Evolutionary conservation across 2,329 filamentous ascomycete species (phyloP), one percentile per base, ranked within the genome.

Genomic region (Diaporthe sp.): DNA sequence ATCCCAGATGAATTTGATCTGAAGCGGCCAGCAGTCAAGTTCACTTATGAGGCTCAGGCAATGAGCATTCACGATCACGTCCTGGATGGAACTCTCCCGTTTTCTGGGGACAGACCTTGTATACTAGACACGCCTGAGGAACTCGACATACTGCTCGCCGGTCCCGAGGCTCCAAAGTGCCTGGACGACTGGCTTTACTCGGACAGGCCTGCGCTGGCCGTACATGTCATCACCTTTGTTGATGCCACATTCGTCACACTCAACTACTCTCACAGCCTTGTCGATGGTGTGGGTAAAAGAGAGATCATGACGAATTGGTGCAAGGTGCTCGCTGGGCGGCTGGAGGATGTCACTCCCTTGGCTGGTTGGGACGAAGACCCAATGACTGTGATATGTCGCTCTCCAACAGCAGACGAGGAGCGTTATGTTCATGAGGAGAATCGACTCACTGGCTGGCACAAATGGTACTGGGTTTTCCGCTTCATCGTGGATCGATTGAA

Each of bases 161-260:
- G 78, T 20, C 60, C 76, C 22, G 77, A 76, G 4, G 80, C 76
- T 3, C 84, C 84, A 0, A 77, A 75, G 22, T 82, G 77, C 2
- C 76, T 87, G 0, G 79, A 83, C 1, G 86, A 88, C 73, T 87
- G 85, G 75, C 60, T 87, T 20, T 79, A 80, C 51, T 76, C 80
- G 4, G 87, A 89, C 78, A 80, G 78, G 37, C 88, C 88, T 1
- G 85, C 87, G 77, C 79, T 90, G 10, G 83, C 84, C 6, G 81
- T 90, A 6, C 86, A 88, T 76, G 81, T 90, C 58, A 84, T 85
- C 6, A 84, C 85, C 0, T 90, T 91, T 78, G 79, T 78, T 4
- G 86, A 91, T 73, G 86, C 87, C 0, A 90, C 89, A 0, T 79
- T 90, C 0, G 81, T 91, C 3, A 82, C 83, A 0, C 77, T 90